These are phyloP conservation scores for Psidium guajava DNA, from an alignment of 345 rosid genomes.

Conservation along the genomic window DNA sequence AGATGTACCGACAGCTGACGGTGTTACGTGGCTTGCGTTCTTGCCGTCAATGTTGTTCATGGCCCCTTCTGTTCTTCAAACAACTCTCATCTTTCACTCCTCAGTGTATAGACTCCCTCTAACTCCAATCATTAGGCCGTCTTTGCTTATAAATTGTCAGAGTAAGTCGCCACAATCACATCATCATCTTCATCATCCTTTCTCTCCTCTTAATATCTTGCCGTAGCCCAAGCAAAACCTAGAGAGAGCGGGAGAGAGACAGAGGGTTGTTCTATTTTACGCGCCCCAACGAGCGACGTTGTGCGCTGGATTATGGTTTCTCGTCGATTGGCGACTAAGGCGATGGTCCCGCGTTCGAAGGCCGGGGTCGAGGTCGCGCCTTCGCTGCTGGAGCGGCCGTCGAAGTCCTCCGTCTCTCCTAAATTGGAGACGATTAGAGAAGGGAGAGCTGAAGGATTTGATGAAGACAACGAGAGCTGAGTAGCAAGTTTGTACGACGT, in stretches of 20 bases:
- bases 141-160: neutral
- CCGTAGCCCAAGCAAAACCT: neutral
- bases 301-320: neutral
- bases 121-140: neutral
- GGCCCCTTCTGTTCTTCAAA: neutral
- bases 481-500: neutral
- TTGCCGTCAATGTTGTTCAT: neutral
- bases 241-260: neutral
- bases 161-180: neutral
- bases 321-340: slow-evolving; percentile 3
- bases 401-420: slow-evolving; percentile 17
- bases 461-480: neutral
- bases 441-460: slow-evolving; percentile 20
- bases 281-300: neutral
- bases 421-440: slow-evolving; percentile 32
- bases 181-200: neutral
- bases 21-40: neutral
- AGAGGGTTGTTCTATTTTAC: neutral
- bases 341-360: slow-evolving; percentile 1
- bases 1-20: neutral
- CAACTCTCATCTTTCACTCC: neutral
- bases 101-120: neutral
- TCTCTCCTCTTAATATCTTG: neutral
- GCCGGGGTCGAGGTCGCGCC: slow-evolving; percentile 34
- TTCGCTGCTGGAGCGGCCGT: slow-evolving; percentile 6